Evolutionary conservation across 2,329 filamentous ascomycete species (phyloP).

Genomic region (Clarireedia sp.): DNA sequence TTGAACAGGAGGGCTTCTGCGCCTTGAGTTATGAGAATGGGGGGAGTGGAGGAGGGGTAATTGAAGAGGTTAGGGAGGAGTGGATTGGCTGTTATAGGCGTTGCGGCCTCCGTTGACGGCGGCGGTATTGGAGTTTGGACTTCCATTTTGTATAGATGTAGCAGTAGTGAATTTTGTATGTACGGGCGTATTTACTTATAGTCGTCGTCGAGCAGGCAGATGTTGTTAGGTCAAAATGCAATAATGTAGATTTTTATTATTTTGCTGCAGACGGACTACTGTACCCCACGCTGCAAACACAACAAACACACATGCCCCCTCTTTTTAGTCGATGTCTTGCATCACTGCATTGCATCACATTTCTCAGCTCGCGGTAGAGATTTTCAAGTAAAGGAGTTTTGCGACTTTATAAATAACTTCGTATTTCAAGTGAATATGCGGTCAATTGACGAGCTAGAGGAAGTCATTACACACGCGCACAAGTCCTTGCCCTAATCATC

Average conservation of each 20-base stretch:
- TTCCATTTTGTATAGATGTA: not conserved
- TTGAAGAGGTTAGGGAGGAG: constrained; percentile 23
- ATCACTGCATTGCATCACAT: not conserved
- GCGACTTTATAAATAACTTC: too few relatives aligned
- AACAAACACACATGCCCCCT: not conserved
- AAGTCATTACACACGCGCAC: too few relatives aligned
- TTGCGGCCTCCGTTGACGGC: not conserved
- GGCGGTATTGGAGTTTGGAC: not conserved
- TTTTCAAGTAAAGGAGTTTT: too few relatives aligned
- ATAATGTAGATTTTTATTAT: not conserved
- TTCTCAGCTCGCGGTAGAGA: too few relatives aligned
- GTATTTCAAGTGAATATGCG: too few relatives aligned
- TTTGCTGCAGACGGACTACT: not conserved
- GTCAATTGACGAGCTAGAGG: too few relatives aligned
- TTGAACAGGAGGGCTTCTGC: constrained; percentile 93
- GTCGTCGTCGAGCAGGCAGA: not conserved
- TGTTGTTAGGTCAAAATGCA: not conserved
- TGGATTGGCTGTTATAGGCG: not conserved
- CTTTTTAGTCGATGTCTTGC: not conserved
- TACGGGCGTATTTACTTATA: too few relatives aligned
- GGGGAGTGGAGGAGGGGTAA: constrained; percentile 50
- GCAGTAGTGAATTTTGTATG: not conserved
- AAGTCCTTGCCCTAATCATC: not conserved
- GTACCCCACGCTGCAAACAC: not conserved
- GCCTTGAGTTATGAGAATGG: constrained; percentile 78